Evolutionary conservation across 177 flowering plant species (phyloP).

Genomic region (Vitis hybrid): DNA sequence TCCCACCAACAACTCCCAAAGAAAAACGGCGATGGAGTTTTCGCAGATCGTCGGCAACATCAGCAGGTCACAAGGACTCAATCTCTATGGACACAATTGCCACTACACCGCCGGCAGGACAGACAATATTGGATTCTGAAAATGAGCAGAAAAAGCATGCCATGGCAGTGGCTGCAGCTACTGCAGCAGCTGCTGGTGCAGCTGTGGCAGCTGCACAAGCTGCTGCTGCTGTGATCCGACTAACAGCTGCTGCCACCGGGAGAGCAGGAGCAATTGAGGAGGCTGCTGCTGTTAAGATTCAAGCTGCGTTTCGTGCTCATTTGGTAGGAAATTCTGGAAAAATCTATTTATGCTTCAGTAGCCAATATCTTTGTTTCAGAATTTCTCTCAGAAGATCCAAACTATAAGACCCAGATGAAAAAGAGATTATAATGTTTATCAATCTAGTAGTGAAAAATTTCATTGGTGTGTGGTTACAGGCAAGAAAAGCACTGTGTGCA

Average conservation of each 20-base stretch:
- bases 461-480: constrained; percentile 40
- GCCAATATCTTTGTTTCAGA: not conserved
- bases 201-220: constrained; percentile 55
- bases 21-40: constrained; percentile 86
- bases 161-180: constrained; percentile 44
- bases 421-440: not conserved
- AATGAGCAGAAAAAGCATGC: constrained; percentile 51
- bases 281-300: constrained; percentile 67
- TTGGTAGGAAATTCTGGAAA: constrained; percentile 39
- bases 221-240: constrained; percentile 52
- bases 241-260: constrained; percentile 34
- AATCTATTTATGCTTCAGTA: not conserved
- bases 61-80: constrained; percentile 34
- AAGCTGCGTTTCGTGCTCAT: constrained; percentile 54
- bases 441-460: not conserved
- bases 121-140: constrained; percentile 19
- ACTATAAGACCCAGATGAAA: not conserved
- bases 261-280: constrained; percentile 38
- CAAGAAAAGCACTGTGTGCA: constrained; percentile 76
- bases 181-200: constrained; percentile 20
- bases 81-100: constrained; percentile 26
- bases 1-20: constrained; percentile 52
- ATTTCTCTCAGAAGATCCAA: not conserved
- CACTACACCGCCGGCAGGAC: constrained; percentile 10
- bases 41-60: constrained; percentile 59